Evolutionary conservation across 2,329 filamentous ascomycete species (phyloP), one percentile per base, ranked within the genome.

Genomic region (Orbilia quercus): DNA sequence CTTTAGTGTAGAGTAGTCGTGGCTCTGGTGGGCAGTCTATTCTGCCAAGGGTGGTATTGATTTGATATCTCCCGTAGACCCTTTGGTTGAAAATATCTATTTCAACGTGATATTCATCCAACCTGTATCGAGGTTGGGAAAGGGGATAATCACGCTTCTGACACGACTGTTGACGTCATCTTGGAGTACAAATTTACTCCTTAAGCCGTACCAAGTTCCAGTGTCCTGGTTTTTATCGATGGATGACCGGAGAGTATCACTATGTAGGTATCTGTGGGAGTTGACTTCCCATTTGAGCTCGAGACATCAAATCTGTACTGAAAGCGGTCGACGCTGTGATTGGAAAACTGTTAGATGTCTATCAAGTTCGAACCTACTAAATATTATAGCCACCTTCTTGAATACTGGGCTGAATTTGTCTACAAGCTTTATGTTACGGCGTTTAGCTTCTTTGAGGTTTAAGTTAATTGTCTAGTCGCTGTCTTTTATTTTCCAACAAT

Each of bases 131-230:
- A 0, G 82, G 20, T 0, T 58, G 3, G 0, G 86, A 85, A 0
- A 86, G 67, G 0, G 88, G 85, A 87, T 80, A 0, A 90, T 80
- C 5, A 90, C 80, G 28, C 82, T 87, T 7, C 84, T 83, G 2
- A 82, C 80, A 0, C 76, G 67, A 0, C 62, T 75, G 44, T 85
- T 83, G 0, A 75, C 66, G 0, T 77, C 58, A n/a, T 84, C 83
- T 0, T 83, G 81, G 12, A 89, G 78, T 0, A 90, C 83, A 1
- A 89, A 79, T 77, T 85, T 89, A 77, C 84, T 88, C 1, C 79
- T 66, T 0, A 90, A 80, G 0, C 89, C 88, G 66, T 90, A 85
- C 76, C 85, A 83, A 0, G 86, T 87, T 0, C 88, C 88, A 0
- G 84, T 80, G 55, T 89, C 84, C 76, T 91, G 89, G 7, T 85